Conservation (phyloP, 2,329 filamentous ascomycete species). For the Fusarium sp. region DNA sequence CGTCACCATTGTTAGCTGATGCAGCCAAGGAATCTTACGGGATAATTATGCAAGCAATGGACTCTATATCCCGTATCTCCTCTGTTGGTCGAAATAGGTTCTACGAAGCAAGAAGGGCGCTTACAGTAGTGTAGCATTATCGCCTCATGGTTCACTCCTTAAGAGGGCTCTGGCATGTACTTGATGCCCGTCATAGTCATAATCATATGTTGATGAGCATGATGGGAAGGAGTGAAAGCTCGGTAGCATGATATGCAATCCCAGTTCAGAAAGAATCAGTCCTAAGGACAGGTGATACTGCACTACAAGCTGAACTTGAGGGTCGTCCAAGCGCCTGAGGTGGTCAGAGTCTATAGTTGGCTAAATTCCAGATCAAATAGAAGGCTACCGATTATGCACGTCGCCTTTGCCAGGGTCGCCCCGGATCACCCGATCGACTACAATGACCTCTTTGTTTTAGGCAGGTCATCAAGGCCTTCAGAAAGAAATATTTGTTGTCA, state of each 20-base stretch:
- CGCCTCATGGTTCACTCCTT: too few species aligned
- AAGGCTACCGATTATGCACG: constrained; percentile 66
- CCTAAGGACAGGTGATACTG: too few species aligned
- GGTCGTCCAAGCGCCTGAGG: constrained; percentile 63
- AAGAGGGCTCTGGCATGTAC: too few species aligned
- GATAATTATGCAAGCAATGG: constrained; percentile 52
- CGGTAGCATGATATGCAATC: too few species aligned
- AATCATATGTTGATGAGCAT: neutral
- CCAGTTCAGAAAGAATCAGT: too few species aligned
- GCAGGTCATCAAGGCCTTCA: constrained; percentile 5
- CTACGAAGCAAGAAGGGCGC: too few species aligned
- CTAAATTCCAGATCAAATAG: too few species aligned
- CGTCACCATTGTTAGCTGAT: constrained; percentile 4
- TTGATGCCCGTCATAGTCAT: too few species aligned
- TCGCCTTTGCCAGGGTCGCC: constrained; percentile 70
- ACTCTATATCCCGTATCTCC: neutral
- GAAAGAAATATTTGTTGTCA: neutral
- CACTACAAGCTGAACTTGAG: constrained; percentile 55
- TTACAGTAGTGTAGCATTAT: too few species aligned
- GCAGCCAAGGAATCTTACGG: constrained; percentile 29
- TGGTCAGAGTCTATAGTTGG: constrained; percentile 65
- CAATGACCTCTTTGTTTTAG: constrained; percentile 62
- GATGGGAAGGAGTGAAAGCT: neutral
- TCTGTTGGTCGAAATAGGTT: neutral
- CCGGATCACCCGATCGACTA: constrained; percentile 67